phyloP scores from a whole-genome alignment of 192 early-diverging fungal species.

The Dispira parvispora region DNA sequence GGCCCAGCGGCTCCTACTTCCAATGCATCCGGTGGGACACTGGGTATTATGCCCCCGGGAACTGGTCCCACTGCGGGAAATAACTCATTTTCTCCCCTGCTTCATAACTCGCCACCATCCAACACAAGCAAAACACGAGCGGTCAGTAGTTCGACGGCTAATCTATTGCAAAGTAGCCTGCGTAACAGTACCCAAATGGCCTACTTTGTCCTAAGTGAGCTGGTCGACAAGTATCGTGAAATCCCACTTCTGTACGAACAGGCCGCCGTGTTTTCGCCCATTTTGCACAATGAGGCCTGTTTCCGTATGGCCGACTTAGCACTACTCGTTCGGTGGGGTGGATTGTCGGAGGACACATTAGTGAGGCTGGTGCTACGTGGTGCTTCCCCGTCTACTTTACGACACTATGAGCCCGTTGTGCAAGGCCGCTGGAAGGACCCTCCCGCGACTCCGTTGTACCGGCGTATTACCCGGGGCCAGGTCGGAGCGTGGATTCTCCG shows the following conservation, averaged over 20 bases:
- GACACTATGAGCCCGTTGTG: no score
- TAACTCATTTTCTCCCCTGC: no score
- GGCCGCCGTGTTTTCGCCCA: constrained; percentile 22
- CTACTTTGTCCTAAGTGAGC: constrained; percentile 9
- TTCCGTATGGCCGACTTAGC: constrained; percentile 13
- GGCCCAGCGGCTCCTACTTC: no score
- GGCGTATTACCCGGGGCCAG: neutral
- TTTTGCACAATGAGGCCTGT: constrained; percentile 26
- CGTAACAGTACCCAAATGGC: constrained; percentile 6
- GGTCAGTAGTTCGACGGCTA: neutral
- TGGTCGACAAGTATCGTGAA: constrained; percentile 16
- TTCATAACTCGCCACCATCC: no score
- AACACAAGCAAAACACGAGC: no score
- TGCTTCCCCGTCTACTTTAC: neutral
- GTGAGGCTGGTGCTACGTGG: neutral
- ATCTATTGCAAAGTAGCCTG: neutral
- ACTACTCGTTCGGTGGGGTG: neutral
- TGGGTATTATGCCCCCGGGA: no score
- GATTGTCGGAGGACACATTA: neutral
- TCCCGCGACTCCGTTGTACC: neutral
- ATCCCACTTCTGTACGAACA: constrained; percentile 23
- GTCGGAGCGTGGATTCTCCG: neutral
- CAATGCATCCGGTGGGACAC: no score
- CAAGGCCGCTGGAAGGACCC: neutral
- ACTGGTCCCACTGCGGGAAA: no score